A percentile compares a stretch with the other conserved stretches of the same genome.
These are phyloP conservation scores for Beta vulgaris DNA, from an alignment of 148 eudicot species.

Conservation along the genomic window DNA sequence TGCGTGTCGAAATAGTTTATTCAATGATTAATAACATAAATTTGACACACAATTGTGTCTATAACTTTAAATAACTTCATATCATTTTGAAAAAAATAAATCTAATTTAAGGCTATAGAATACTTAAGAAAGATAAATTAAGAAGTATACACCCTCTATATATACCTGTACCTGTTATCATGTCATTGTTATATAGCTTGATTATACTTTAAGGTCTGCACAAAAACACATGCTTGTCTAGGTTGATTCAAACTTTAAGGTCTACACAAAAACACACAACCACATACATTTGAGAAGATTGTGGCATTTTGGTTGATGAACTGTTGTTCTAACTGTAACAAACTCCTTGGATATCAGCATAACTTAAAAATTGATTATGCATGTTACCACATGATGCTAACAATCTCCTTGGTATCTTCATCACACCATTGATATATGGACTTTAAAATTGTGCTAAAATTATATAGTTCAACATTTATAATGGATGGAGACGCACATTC, in stretches of 20 bases:
- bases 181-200: not conserved
- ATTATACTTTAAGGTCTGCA: not conserved
- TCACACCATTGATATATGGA: not conserved
- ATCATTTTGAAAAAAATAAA: too few species aligned
- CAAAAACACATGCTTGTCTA: not conserved
- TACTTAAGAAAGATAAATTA: too few species aligned
- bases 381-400: not conserved
- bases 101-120: too few species aligned
- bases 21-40: too few species aligned
- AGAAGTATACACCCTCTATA: too few species aligned
- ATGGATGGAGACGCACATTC: too few species aligned
- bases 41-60: too few species aligned
- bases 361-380: not conserved
- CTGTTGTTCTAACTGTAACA: constrained; percentile 12
- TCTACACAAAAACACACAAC: constrained; percentile 2
- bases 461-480: too few species aligned
- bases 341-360: not conserved
- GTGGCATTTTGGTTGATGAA: constrained; percentile 15
- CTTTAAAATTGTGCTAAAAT: too few species aligned
- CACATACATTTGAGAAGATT: constrained; percentile 2
- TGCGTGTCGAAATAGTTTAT: too few species aligned
- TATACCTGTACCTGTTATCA: too few species aligned
- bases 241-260: not conserved
- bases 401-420: not conserved
- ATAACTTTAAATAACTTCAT: too few species aligned